phyloP scores from a whole-genome alignment of 2,329 filamentous ascomycete species.

The Talaromyces islandicus region DNA sequence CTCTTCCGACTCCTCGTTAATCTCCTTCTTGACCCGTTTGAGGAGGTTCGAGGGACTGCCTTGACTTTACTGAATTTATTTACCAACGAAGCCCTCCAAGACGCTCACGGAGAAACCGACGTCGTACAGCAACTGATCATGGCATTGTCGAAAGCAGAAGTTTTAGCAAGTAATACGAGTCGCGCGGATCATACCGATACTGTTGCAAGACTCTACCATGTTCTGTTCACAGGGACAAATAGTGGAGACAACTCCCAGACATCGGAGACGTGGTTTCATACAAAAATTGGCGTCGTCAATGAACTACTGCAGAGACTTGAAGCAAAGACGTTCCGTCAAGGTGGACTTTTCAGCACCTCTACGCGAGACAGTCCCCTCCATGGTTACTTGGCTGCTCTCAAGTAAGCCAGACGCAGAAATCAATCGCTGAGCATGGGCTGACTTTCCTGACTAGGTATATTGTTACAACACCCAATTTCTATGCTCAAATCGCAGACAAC shows the following conservation, averaged over 20 bases:
- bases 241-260: conserved; percentile 18
- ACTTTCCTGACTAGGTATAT: conserved; percentile 38
- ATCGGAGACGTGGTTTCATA: conserved; percentile 26
- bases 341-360: conserved; percentile 59
- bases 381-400: conserved; percentile 62
- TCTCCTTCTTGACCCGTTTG: conserved; percentile 81
- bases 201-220: conserved; percentile 67
- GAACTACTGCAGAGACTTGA: conserved; percentile 58
- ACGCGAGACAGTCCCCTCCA: conserved; percentile 63
- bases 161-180: conserved; percentile 54
- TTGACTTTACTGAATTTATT: conserved; percentile 40
- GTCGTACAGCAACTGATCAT: conserved; percentile 20
- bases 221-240: conserved; percentile 57
- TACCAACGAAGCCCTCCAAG: conserved; percentile 23
- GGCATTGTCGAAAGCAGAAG: conserved; percentile 30
- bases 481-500: conserved; percentile 22
- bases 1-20: conserved; percentile 61
- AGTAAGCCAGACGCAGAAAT: conserved; percentile 34
- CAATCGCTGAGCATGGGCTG: conserved; percentile 7
- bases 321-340: conserved; percentile 57
- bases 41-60: conserved; percentile 68
- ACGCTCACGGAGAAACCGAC: conserved; percentile 16
- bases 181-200: conserved; percentile 91
- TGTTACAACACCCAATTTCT: conserved; percentile 37
- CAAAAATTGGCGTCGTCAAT: conserved; percentile 48